phyloP scores from a whole-genome alignment of 192 early-diverging fungal genomes.

The Funneliformis mosseae region DNA sequence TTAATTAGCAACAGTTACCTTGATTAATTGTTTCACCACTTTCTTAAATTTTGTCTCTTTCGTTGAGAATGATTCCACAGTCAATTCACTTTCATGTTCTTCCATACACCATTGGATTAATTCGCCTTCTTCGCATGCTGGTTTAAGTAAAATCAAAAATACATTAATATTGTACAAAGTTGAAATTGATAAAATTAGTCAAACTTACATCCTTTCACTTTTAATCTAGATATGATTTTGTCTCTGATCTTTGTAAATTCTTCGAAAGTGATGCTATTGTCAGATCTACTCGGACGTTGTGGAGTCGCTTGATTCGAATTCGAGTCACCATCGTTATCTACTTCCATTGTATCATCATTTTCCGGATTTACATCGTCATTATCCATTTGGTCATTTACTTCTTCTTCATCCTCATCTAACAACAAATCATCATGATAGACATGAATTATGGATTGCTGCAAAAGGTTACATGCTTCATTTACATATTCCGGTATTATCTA shows the following conservation, averaged over 20 bases:
- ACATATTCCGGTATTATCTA: constrained; percentile 76
- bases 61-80: background rate
- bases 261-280: constrained; percentile 3
- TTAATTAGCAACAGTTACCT: background rate
- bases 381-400: constrained; percentile 25
- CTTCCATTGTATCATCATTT: constrained; percentile 21
- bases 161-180: background rate
- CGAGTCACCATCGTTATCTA: background rate
- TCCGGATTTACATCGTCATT: background rate
- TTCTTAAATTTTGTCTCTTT: constrained; percentile 6
- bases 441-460: constrained; percentile 88
- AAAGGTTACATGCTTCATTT: constrained; percentile 79
- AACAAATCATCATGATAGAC: constrained; percentile 79
- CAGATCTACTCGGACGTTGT: background rate
- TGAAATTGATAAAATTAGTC: background rate
- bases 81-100: background rate
- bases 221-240: constrained; percentile 2
- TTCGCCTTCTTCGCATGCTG: background rate
- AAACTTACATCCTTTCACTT: background rate
- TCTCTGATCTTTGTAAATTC: background rate
- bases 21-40: constrained; percentile 24
- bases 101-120: constrained; percentile 10
- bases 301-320: background rate
- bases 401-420: constrained; percentile 55
- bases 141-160: constrained; percentile 5